Evolutionary conservation across 352 stramenopile species (phyloP), one percentile per base, ranked within the genome.

Genomic region (Globisporangium sylvaticum): DNA sequence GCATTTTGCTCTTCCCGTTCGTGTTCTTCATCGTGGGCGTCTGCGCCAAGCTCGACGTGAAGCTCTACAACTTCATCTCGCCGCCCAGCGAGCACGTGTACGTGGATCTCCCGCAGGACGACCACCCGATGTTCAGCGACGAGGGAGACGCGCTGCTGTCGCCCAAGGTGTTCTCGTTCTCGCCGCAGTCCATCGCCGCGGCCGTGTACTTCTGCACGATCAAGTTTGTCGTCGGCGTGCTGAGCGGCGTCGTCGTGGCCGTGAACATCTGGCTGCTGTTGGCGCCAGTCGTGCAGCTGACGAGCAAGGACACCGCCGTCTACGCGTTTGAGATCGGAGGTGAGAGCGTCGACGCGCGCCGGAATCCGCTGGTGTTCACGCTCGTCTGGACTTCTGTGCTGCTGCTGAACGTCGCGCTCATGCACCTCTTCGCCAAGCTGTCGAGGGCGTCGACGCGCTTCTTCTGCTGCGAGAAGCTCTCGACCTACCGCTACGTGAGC

Each of bases 401-500:
- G 32, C 71, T 83, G 53, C 76, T 90, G 68, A 71, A 66, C 37
- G 64, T 88, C 62, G 77, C 79, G 63, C 69, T 81, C 34, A 75
- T 90, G 77, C 79, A 87, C 58, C 46, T 89, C 27, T 68, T 88
- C 58, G 80, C 77, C 10, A 72, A 64, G 57, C 15, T 79, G 22
- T 89, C 83, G 7, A 69, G 74, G 8, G 74, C 70, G 10, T 75
- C 78, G 53, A 89, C 83, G 32, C 69, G 72, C 18, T 89, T 91
- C 70, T 87, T 91, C 66, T 91, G 80, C 69, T 85, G 77, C 57
- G 83, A 91, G 60, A 75, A 72, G 59, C 78, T 90, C 69, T 75
- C 72, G 18, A 77, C 74, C 25, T 80, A 84, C 31, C 75, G 75
- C 58, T 80, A 83, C n/a, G 72, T 86, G 25, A 72, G 77, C 54